Percentiles rank a stretch among this genome's conserved stretches.
These are phyloP conservation scores for Exophiala lecanii-corni DNA, from an alignment of 2,329 filamentous ascomycete species.

Conservation along the genomic window DNA sequence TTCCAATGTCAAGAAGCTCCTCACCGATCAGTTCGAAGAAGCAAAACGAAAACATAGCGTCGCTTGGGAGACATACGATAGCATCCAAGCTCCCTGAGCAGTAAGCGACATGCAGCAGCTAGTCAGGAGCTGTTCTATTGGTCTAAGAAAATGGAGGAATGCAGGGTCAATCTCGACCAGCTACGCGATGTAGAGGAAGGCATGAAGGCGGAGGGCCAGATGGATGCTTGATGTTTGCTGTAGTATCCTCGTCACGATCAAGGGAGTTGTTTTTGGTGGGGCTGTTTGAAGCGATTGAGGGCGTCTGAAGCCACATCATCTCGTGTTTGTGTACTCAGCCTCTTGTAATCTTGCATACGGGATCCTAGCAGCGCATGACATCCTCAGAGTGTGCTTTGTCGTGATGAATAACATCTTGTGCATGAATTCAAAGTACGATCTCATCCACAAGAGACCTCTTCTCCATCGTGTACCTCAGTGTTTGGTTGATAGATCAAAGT, in stretches of 20 bases:
- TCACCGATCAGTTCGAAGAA: slow-evolving; percentile 75
- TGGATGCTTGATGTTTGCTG: not conserved
- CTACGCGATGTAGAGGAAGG: slow-evolving; percentile 27
- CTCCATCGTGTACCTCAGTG: too few relatives aligned
- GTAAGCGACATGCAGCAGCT: slow-evolving; percentile 25
- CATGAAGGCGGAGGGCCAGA: slow-evolving; percentile 17
- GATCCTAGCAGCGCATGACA: too few relatives aligned
- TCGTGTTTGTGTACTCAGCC: too few relatives aligned
- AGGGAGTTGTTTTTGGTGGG: not conserved
- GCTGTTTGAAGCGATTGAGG: too few relatives aligned
- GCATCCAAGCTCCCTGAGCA: slow-evolving; percentile 25
- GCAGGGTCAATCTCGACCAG: slow-evolving; percentile 26
- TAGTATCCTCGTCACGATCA: slow-evolving; percentile 1
- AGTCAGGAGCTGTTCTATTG: slow-evolving; percentile 25
- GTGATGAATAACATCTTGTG: too few relatives aligned
- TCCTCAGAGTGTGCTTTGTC: too few relatives aligned
- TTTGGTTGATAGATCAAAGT: too few relatives aligned
- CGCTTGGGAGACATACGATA: slow-evolving; percentile 26
- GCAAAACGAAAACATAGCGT: slow-evolving; percentile 64
- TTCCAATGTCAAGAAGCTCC: slow-evolving; percentile 74
- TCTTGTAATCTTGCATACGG: too few relatives aligned
- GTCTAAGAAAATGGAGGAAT: slow-evolving; percentile 28
- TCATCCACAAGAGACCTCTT: too few relatives aligned
- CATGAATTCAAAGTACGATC: too few relatives aligned
- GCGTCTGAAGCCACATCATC: too few relatives aligned